These are phyloP conservation scores for Domatiomyces globalis DNA, from an alignment of 2,329 filamentous ascomycete species.

Conservation along the genomic window DNA sequence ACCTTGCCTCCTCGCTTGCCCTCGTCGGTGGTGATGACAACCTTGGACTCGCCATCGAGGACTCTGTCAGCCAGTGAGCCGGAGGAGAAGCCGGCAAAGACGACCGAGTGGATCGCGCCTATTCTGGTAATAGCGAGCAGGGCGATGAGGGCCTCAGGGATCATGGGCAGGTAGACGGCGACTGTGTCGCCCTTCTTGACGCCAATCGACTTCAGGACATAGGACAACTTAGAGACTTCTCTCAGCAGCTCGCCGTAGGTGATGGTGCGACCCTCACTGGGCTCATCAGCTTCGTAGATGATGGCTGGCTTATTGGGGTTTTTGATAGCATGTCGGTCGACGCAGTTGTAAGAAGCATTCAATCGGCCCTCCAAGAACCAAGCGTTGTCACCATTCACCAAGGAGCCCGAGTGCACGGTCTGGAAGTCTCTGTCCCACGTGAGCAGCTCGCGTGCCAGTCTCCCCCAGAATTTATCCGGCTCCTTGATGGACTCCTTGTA, in stretches of 20 bases:
- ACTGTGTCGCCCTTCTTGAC: slow-evolving; percentile 96
- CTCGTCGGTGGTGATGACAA: slow-evolving; percentile 94
- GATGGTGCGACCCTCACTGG: slow-evolving; percentile 70
- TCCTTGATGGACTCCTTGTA: slow-evolving; percentile 77
- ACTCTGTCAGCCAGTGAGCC: slow-evolving; percentile 94
- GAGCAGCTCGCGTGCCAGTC: slow-evolving; percentile 72
- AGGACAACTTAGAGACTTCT: slow-evolving; percentile 76
- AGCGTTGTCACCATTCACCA: slow-evolving; percentile 67
- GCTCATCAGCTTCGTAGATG: slow-evolving; percentile 96
- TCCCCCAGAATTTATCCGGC: slow-evolving; percentile 81
- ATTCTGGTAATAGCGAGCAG: slow-evolving; percentile 86
- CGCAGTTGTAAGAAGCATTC: slow-evolving; percentile 94
- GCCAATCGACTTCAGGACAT: slow-evolving; percentile 85
- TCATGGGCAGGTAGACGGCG: slow-evolving; percentile 96
- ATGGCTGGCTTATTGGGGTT: slow-evolving; percentile 88
- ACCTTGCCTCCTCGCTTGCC: slow-evolving; percentile 94
- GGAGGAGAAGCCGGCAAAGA: slow-evolving; percentile 94
- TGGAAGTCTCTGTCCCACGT: slow-evolving; percentile 85
- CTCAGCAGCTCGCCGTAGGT: slow-evolving; percentile 87
- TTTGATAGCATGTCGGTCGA: slow-evolving; percentile 92
- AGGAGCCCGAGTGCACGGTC: slow-evolving; percentile 66
- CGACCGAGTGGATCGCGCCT: slow-evolving; percentile 89
- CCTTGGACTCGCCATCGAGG: slow-evolving; percentile 74
- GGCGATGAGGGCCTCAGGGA: slow-evolving; percentile 83
- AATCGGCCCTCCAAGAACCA: slow-evolving; percentile 92